Conservation (phyloP, 2,329 filamentous ascomycete species). For the Ceratocystis cubensis region DNA sequence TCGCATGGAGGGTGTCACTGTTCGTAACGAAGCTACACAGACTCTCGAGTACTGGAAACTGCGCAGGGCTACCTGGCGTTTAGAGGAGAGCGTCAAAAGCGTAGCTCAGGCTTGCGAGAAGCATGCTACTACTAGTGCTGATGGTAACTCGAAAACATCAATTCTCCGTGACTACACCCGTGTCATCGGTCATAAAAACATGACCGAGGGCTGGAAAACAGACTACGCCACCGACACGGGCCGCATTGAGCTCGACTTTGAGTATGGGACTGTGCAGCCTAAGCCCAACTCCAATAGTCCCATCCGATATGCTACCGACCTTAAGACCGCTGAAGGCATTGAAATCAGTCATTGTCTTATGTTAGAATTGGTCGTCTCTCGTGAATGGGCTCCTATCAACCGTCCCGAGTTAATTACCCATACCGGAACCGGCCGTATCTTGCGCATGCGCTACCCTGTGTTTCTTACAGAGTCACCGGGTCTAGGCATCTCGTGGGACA, state of each 20-base stretch:
- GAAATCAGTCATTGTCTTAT: conserved; percentile 74
- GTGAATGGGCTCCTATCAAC: conserved; percentile 69
- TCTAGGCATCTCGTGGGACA: conserved; percentile 90
- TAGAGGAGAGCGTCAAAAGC: conserved; percentile 75
- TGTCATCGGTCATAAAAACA: conserved; percentile 64
- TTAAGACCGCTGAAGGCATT: conserved; percentile 60
- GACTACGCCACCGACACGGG: conserved; percentile 42
- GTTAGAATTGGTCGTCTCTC: conserved; percentile 85
- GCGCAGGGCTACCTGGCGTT: conserved; percentile 81
- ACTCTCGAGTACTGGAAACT: conserved; percentile 74
- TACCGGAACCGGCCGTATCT: conserved; percentile 77
- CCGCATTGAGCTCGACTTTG: conserved; percentile 52
- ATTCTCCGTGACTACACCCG: conserved; percentile 64
- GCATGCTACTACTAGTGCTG: conserved; percentile 45
- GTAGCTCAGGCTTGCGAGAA: conserved; percentile 68
- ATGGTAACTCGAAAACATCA: conserved; percentile 39
- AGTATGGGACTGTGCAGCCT: conserved; percentile 49
- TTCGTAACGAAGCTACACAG: conserved; percentile 52
- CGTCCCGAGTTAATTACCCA: conserved; percentile 59
- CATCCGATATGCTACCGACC: conserved; percentile 59
- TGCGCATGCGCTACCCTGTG: conserved; percentile 83
- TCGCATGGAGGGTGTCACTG: conserved; percentile 74
- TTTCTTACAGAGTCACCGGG: conserved; percentile 72
- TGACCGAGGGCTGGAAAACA: conserved; percentile 85
- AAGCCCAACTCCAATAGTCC: conserved; percentile 16